Evolutionary conservation across 257 asterid genomes (phyloP), one percentile per base, ranked within the genome.

Genomic region (Solanum etuberosum): DNA sequence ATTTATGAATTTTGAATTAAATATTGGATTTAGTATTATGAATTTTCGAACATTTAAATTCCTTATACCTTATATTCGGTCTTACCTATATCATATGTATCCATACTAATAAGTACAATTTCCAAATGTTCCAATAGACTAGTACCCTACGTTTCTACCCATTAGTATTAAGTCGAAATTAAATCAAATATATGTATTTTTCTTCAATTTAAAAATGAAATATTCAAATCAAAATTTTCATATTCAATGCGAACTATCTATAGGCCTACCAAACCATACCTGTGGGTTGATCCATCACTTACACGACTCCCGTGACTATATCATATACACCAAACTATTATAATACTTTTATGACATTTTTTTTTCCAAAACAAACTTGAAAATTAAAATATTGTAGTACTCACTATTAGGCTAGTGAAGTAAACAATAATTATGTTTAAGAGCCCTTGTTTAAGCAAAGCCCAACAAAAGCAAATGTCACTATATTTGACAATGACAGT

Each of bases 391-490:
- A 12, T 40, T 76, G 23, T 73, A 43, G 54, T 51, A 51, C 61
- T 51, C 61, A 76, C 35, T n/a, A 7, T 42, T 77, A 77, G 35
- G n/a, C 3, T 8, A 42, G 61, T 42, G 61, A 77, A 78, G 25
- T 42, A 42, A 80, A 23, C 40, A 29, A 80, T 80, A 48, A 80
- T 80, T 46, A 46, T 80, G 42, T 80, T 80, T 46, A 46, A 80
- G 68, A 46, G 85, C 68, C 42, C 42, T 80, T 80, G 85, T 80
- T 80, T 46, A 46, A 80, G 85, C 67, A 80, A 80, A 80, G 85
- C 85, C 85, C 85, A 80, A 80, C 85, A 80, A 80, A 42, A 78
- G 38, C 84, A 78, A 77, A 80, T n/a, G 31, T 38, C 54, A 84
- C 31, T 67, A 76, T 77, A 61, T 61, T 61, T 61, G 70, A 57